These are phyloP conservation scores for Sporothrix schenckii DNA, from an alignment of 2,329 filamentous ascomycete species.

Conservation along the genomic window DNA sequence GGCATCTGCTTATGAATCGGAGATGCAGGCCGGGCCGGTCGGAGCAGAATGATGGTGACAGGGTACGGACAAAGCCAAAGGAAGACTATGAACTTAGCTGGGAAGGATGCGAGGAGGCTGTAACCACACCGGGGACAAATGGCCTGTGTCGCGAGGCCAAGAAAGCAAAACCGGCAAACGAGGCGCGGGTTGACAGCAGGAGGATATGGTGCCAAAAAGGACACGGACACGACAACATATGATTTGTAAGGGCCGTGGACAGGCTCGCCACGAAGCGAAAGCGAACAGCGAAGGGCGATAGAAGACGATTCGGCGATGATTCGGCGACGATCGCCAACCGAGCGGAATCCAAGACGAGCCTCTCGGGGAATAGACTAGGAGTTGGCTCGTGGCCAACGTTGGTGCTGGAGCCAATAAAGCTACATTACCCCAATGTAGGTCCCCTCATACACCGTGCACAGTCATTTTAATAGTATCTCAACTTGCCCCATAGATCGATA, in stretches of 20 bases:
- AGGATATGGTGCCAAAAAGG: background rate
- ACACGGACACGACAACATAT: background rate
- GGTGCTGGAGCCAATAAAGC: no score
- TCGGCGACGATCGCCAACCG: background rate
- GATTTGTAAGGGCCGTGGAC: no score
- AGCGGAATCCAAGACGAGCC: background rate
- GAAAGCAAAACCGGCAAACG: background rate
- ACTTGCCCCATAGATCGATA: no score
- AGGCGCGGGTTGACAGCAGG: background rate
- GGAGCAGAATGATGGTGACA: background rate
- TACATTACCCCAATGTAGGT: no score
- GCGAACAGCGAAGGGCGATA: conserved; percentile 9
- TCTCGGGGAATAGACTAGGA: background rate
- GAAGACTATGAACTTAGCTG: no score
- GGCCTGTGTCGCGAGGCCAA: background rate
- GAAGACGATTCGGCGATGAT: background rate
- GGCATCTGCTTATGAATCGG: conserved; percentile 19
- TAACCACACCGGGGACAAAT: no score
- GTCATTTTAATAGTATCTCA: no score
- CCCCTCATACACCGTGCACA: no score
- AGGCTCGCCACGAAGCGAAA: background rate
- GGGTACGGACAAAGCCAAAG: background rate
- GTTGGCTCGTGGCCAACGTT: no score
- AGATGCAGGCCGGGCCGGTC: background rate
- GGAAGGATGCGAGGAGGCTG: background rate